These are phyloP conservation scores for Jatropha curcas DNA, from an alignment of 345 rosid species.

Conservation along the genomic window DNA sequence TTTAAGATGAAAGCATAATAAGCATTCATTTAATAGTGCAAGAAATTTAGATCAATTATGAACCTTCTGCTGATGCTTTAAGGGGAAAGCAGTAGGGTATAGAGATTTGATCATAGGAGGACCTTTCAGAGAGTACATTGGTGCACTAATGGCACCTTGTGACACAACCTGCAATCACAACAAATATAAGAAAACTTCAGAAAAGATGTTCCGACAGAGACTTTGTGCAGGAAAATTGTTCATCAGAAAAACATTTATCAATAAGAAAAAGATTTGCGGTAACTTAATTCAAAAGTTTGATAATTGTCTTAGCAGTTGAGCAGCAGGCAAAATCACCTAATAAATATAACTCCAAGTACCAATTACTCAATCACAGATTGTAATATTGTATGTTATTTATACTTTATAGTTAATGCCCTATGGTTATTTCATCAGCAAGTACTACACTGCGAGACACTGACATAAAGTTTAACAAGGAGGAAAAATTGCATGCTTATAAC, in stretches of 20 bases:
- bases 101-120: conserved; percentile 76
- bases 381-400: too few relatives aligned
- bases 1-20: background rate
- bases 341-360: background rate
- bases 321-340: background rate
- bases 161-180: conserved; percentile 64
- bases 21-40: background rate
- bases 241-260: background rate
- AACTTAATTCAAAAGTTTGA: background rate
- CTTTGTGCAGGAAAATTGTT: background rate
- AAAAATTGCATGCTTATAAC: background rate
- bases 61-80: conserved; percentile 98
- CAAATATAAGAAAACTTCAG: background rate
- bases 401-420: background rate
- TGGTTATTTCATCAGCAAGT: background rate
- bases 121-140: conserved; percentile 87
- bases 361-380: background rate
- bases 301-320: background rate
- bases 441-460: too few relatives aligned
- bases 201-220: background rate
- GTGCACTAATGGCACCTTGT: conserved; percentile 89
- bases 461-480: background rate
- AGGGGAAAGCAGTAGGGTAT: conserved; percentile 85
- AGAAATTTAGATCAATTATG: conserved; percentile 15
- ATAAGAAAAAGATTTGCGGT: background rate